These are phyloP conservation scores for Musa acuminata DNA, from an alignment of 176 grass and related monocot species.

Conservation along the genomic window DNA sequence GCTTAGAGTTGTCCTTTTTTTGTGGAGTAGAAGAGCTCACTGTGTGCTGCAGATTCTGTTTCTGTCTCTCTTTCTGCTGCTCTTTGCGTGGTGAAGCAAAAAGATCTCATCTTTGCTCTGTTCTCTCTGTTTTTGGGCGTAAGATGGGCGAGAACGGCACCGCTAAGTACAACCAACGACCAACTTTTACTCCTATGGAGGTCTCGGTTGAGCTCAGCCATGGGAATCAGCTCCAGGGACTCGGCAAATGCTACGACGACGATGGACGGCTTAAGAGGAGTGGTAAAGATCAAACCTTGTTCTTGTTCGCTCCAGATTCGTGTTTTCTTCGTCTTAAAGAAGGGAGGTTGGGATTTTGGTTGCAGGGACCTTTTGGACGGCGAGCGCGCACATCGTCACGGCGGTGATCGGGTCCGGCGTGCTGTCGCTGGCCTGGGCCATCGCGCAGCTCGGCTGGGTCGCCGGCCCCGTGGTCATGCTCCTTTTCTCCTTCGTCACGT, in stretches of 20 bases:
- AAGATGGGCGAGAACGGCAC: constrained; percentile 19
- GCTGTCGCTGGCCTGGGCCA: constrained; percentile 87
- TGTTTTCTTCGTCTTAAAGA: neutral
- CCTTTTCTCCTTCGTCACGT: constrained; percentile 72
- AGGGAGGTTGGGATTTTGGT: neutral
- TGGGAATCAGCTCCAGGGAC: neutral
- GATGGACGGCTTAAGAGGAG: constrained; percentile 46
- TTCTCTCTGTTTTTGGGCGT: neutral
- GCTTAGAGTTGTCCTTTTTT: no score
- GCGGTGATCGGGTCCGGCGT: constrained; percentile 90
- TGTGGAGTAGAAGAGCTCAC: no score
- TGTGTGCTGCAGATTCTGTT: no score
- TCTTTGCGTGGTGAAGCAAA: neutral
- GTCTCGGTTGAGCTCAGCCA: constrained; percentile 37
- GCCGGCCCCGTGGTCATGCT: constrained; percentile 70
- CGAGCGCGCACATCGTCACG: constrained; percentile 83
- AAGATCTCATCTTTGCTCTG: neutral
- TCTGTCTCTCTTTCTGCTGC: neutral
- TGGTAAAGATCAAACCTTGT: constrained; percentile 14
- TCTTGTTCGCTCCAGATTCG: neutral
- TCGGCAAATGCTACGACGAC: constrained; percentile 39
- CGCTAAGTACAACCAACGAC: constrained; percentile 11
- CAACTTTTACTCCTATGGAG: constrained; percentile 30
- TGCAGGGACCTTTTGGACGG: constrained; percentile 74
- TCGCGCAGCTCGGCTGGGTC: constrained; percentile 91